These are phyloP conservation scores for Dalbergia cochinchinensis DNA, from an alignment of 306 rosid species.

Conservation along the genomic window DNA sequence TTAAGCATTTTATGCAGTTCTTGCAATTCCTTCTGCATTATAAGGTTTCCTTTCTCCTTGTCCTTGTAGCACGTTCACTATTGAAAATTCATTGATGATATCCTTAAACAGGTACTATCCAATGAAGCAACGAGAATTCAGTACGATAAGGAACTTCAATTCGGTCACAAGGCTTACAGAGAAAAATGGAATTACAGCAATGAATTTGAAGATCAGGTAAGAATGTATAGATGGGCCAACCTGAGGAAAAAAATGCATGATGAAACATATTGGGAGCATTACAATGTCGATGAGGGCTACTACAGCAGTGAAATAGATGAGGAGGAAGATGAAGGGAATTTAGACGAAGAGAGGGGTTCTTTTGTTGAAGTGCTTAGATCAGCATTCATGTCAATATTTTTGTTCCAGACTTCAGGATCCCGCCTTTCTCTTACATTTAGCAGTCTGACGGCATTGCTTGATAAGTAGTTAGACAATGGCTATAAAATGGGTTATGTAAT, in stretches of 20 bases:
- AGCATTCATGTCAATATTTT: conserved; percentile 67
- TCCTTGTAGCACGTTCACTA: no score
- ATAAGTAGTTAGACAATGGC: conserved; percentile 71
- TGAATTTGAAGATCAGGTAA: conserved; percentile 65
- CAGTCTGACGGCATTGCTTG: conserved; percentile 75
- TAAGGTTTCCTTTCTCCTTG: no score
- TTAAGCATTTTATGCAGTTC: no score
- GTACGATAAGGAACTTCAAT: conserved; percentile 70
- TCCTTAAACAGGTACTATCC: conserved; percentile 72
- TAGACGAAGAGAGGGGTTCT: conserved; percentile 61
- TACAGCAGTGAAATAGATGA: conserved; percentile 53
- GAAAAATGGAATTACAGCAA: conserved; percentile 61
- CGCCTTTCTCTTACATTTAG: conserved; percentile 77
- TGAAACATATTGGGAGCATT: conserved; percentile 59
- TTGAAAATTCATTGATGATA: no score
- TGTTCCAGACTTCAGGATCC: conserved; percentile 73
- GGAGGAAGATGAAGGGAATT: conserved; percentile 58
- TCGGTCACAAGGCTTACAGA: conserved; percentile 49
- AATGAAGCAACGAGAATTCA: conserved; percentile 71
- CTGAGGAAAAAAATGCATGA: conserved; percentile 60
- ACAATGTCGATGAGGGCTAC: conserved; percentile 51
- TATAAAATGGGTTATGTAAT: conserved; percentile 77
- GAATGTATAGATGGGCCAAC: conserved; percentile 69
- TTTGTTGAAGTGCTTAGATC: conserved; percentile 72
- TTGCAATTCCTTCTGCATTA: no score